A percentile compares a stretch with the other conserved stretches of the same genome.
These are phyloP conservation scores for Stachybotrys chlorohalonatus DNA, from an alignment of 2,329 filamentous ascomycete species.

Conservation along the genomic window DNA sequence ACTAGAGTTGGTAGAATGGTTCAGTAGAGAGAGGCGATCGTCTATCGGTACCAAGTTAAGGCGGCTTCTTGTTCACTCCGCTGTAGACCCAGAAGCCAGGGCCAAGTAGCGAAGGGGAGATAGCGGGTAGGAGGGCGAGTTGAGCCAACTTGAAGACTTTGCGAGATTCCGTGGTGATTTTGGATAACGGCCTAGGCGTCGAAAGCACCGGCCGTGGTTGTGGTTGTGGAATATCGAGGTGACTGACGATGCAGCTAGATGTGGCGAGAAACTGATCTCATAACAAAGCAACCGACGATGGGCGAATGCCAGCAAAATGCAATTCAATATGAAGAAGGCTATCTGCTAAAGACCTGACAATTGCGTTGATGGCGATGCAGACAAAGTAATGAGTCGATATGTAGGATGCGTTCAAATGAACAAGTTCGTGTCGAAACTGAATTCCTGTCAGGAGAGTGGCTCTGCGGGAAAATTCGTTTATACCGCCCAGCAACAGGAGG, in stretches of 20 bases:
- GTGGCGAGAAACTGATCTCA: background rate
- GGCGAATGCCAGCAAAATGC: too few species aligned
- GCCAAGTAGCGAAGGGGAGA: conserved; percentile 81
- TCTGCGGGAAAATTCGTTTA: background rate
- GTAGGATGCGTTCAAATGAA: too few species aligned
- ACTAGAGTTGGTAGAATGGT: background rate
- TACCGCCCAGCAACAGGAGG: too few species aligned
- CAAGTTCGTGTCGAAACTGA: too few species aligned
- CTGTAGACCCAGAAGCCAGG: conserved; percentile 89
- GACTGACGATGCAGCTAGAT: background rate
- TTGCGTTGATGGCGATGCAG: too few species aligned
- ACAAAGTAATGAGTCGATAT: too few species aligned
- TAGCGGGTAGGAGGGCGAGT: conserved; percentile 60
- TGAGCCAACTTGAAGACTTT: conserved; percentile 90
- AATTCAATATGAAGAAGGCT: too few species aligned
- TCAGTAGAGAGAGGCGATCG: conserved; percentile 3
- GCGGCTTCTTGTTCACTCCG: conserved; percentile 95
- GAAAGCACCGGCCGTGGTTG: background rate
- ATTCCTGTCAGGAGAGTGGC: too few species aligned
- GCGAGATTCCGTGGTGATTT: conserved; percentile 1
- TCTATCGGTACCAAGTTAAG: conserved; percentile 56
- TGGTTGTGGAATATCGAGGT: background rate
- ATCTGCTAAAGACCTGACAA: too few species aligned
- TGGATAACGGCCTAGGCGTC: background rate
- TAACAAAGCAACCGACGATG: background rate